Percentiles rank a stretch among this genome's conserved stretches.
phyloP scores from a whole-genome alignment of 2,329 filamentous ascomycete species.

The Waltergamsia citrina region DNA sequence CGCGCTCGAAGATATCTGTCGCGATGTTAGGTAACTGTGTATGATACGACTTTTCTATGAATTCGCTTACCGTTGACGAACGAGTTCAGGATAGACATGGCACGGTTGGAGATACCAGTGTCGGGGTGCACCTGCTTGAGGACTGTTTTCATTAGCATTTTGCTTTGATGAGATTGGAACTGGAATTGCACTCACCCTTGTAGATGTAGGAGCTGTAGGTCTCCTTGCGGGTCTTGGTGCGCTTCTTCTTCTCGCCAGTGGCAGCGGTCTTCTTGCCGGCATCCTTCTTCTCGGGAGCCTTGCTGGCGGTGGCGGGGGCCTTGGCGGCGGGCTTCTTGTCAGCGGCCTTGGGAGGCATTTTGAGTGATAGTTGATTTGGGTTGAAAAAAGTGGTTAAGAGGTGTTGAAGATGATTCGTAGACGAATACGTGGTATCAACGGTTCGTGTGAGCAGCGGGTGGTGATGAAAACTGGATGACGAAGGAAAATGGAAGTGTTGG shows the following conservation, averaged over 20 bases:
- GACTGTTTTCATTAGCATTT: constrained; percentile 42
- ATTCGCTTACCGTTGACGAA: constrained; percentile 84
- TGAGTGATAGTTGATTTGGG: constrained; percentile 23
- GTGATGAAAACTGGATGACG: constrained; percentile 34
- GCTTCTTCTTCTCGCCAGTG: constrained; percentile 99
- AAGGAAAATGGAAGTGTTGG: constrained; percentile 35
- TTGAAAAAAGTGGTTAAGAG: constrained; percentile 5
- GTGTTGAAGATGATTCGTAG: constrained; percentile 8
- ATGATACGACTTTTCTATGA: not conserved
- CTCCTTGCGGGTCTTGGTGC: constrained; percentile 99
- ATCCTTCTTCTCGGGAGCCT: constrained; percentile 91
- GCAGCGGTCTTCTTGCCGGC: constrained; percentile 99
- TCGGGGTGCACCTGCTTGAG: constrained; percentile 99
- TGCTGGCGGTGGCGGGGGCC: constrained; percentile 69
- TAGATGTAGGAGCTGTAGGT: constrained; percentile 99
- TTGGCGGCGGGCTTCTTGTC: constrained; percentile 99
- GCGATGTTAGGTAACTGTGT: not conserved
- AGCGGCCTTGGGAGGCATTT: constrained; percentile 97
- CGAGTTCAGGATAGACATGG: constrained; percentile 99
- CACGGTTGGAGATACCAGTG: constrained; percentile 99
- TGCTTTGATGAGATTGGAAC: not conserved
- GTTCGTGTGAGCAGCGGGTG: constrained; percentile 15
- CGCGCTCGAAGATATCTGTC: constrained; percentile 95
- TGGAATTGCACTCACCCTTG: constrained; percentile 72
- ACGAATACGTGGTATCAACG: constrained; percentile 6